Conservation (phyloP, 441 rosid species). For the Adansonia rubrostipa region DNA sequence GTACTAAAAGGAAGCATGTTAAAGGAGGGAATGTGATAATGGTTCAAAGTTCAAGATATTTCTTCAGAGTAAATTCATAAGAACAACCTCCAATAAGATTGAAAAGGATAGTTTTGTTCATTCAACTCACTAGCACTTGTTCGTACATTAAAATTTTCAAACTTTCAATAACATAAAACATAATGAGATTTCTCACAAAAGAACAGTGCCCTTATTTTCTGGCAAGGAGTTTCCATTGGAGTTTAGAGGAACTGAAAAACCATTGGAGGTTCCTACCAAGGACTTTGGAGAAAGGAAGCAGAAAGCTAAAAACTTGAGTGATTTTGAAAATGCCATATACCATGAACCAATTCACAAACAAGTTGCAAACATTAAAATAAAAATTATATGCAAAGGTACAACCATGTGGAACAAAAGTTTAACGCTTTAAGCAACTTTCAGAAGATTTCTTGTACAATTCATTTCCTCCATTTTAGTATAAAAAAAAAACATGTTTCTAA, state of each 20-base stretch:
- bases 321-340: slow-evolving; percentile 10
- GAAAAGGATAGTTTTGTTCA: slow-evolving; percentile 19
- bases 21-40: slow-evolving; percentile 12
- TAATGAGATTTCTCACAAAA: neutral
- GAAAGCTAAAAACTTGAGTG: slow-evolving; percentile 1
- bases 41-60: slow-evolving; percentile 27
- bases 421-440: slow-evolving; percentile 20
- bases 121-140: slow-evolving; percentile 13
- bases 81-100: slow-evolving; percentile 10
- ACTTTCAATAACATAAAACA: neutral
- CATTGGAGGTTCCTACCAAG: slow-evolving; percentile 7
- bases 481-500: neutral
- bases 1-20: slow-evolving; percentile 8
- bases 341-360: slow-evolving; percentile 21
- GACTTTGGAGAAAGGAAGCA: neutral
- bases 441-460: slow-evolving; percentile 14
- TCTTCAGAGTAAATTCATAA: slow-evolving; percentile 20
- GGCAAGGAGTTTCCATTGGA: neutral
- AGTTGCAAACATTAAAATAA: neutral
- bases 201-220: slow-evolving; percentile 10
- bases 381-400: too few species aligned
- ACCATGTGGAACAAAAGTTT: neutral
- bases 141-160: slow-evolving; percentile 19
- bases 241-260: slow-evolving; percentile 16
- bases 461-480: slow-evolving; percentile 8